Evolutionary conservation across 2,329 filamentous ascomycete genomes (phyloP).

Genomic region (Alternaria tenuissima): DNA sequence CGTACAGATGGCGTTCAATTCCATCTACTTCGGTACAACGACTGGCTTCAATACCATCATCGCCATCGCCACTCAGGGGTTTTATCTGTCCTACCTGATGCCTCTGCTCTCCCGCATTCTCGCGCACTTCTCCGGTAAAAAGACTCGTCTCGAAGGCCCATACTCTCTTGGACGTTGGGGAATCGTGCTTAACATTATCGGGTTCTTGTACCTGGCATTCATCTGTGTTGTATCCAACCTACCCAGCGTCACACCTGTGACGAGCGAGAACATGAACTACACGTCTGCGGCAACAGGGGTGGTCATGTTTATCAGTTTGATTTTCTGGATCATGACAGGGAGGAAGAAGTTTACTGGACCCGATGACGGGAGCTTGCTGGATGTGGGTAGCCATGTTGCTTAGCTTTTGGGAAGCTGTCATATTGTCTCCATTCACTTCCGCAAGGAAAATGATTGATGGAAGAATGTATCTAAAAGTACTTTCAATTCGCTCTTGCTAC

Average conservation of each 20-base stretch:
- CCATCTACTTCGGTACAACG: conserved; percentile 64
- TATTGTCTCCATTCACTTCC: not conserved
- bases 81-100: conserved; percentile 67
- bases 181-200: conserved; percentile 58
- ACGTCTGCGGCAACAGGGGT: conserved; percentile 64
- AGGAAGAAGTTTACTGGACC: conserved; percentile 62
- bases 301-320: conserved; percentile 59
- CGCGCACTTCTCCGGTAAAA: conserved; percentile 55
- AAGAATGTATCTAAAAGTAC: not conserved
- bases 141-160: conserved; percentile 54
- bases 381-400: conserved; percentile 24
- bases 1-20: conserved; percentile 62
- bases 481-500: not conserved
- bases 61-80: conserved; percentile 65
- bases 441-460: not conserved
- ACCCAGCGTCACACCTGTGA: conserved; percentile 61
- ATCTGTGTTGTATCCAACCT: conserved; percentile 66
- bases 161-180: conserved; percentile 58
- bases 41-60: conserved; percentile 66
- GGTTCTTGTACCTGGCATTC: conserved; percentile 62
- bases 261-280: conserved; percentile 66
- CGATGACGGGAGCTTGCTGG: conserved; percentile 57
- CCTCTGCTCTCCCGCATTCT: conserved; percentile 62
- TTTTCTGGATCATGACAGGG: conserved; percentile 63
- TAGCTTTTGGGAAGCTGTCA: not conserved